phyloP scores from a whole-genome alignment of 441 rosid genomes.

The Erysimum cheiri region DNA sequence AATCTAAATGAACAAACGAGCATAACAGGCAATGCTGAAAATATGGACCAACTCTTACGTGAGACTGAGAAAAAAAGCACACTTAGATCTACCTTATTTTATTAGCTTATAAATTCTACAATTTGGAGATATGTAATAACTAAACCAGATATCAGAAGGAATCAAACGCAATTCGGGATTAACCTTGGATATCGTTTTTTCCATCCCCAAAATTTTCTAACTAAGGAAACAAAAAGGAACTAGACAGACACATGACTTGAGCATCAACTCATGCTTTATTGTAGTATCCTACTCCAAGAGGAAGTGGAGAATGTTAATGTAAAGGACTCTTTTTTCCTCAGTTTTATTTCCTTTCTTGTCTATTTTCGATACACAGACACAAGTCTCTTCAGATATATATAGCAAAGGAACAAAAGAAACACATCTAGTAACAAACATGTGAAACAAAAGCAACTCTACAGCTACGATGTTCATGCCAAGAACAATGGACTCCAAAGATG shows the following conservation, averaged over 20 bases:
- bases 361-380: slow-evolving; percentile 32
- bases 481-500: slow-evolving; percentile 36
- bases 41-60: slow-evolving; percentile 21
- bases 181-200: neutral
- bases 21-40: slow-evolving; percentile 21
- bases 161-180: neutral
- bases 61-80: too few species aligned
- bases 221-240: neutral
- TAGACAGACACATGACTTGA: slow-evolving; percentile 1
- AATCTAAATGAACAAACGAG: slow-evolving; percentile 21
- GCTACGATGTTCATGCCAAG: slow-evolving; percentile 37
- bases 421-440: slow-evolving; percentile 34
- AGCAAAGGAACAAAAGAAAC: slow-evolving; percentile 28
- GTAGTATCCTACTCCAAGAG: slow-evolving; percentile 6
- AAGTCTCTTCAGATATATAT: slow-evolving; percentile 34
- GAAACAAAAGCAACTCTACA: slow-evolving; percentile 37
- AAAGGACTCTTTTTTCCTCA: neutral
- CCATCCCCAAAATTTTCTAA: too few species aligned
- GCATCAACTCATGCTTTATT: neutral
- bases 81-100: slow-evolving; percentile 15
- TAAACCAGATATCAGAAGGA: neutral
- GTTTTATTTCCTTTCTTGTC: slow-evolving; percentile 35
- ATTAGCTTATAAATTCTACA: neutral
- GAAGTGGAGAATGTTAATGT: neutral
- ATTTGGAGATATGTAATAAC: slow-evolving; percentile 12